phyloP scores from a whole-genome alignment of 805 yeast genomes.

The Ogataea trehaloabstinens region DNA sequence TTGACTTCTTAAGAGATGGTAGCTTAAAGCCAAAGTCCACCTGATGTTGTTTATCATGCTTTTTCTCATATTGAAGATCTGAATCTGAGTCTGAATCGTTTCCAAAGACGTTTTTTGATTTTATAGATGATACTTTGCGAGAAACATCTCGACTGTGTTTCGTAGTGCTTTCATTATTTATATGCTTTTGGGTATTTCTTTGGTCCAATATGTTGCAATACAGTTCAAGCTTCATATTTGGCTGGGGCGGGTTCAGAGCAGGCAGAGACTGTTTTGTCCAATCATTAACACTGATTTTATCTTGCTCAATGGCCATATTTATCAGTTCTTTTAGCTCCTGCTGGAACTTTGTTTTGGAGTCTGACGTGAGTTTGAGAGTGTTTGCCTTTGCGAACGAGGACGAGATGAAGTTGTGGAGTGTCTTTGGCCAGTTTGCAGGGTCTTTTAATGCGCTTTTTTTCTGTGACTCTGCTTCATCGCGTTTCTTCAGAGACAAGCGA shows the following conservation, averaged over 20 bases:
- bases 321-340: conserved; percentile 49
- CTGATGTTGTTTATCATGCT: conserved; percentile 3
- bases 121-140: neutral
- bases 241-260: conserved; percentile 22
- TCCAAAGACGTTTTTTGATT: conserved; percentile 14
- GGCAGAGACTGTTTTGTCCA: conserved; percentile 58
- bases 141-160: neutral
- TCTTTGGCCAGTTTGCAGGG: conserved; percentile 51
- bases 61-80: conserved; percentile 3
- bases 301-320: conserved; percentile 44
- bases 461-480: conserved; percentile 1
- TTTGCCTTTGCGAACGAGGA: conserved; percentile 42
- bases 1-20: conserved; percentile 15
- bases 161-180: neutral
- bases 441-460: conserved; percentile 23
- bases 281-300: conserved; percentile 45
- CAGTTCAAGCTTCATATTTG: conserved; percentile 16
- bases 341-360: conserved; percentile 40
- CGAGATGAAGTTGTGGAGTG: conserved; percentile 49
- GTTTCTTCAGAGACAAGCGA: conserved; percentile 18
- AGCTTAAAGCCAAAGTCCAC: conserved; percentile 5
- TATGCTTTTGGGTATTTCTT: conserved; percentile 1
- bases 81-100: conserved; percentile 8
- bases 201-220: conserved; percentile 14
- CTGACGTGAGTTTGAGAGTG: conserved; percentile 32